Base-by-base conservation (phyloP, 2,329 filamentous ascomycete species). In the Exserohilum rostratum region DNA sequence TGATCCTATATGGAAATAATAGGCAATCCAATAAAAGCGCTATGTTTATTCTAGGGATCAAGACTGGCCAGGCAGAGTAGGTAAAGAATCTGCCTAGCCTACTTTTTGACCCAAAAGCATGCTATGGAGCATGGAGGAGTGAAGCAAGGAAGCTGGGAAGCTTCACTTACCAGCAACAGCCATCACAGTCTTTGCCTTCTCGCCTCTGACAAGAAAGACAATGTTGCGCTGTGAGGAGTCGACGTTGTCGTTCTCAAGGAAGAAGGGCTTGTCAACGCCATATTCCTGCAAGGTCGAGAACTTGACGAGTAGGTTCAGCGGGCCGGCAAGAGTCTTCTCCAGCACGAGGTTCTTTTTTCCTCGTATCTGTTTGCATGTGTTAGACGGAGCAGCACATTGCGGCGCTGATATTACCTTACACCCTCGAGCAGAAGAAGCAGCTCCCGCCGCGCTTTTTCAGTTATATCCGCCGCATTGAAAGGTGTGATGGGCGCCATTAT, bases 321-420 rank as follows among this genome's bases (percentile, higher is more conserved):
- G 91, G 20, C 93, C 95, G 64, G 93, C 92, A 66, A 99, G 83
- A 67, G 88, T 88, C 76, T 90, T 90, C 75, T 98, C 93, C 71
- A 99, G 89, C 47, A 99, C 90, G 58, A 99, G 82, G 71, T 97
- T 98, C 83, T 99, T 99, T 85, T 98, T 99, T 66, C 96, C 96
- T 73, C 93, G 90, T 63, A 98, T 91, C 95, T 99, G 71, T 59
- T 25, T 18, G 39, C 48, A 57, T 11, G 15, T 53, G 55, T 79
- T 56, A 78, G 76, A 56, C 58, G 62, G 53, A 67, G 68, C 62
- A 50, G 58, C 55, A 40, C 43, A 54, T 53, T 62, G 62, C 60
- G 54, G 60, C 50, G 48, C 53, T 62, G 62, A 69, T 66, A 74
- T 77, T 79, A 79, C 90, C 92, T 86, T 89, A 99, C 95, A 77